Evolutionary conservation across 306 rosid species (phyloP), one percentile per base, ranked within the genome.

Genomic region (Macrotyloma uniflorum): DNA sequence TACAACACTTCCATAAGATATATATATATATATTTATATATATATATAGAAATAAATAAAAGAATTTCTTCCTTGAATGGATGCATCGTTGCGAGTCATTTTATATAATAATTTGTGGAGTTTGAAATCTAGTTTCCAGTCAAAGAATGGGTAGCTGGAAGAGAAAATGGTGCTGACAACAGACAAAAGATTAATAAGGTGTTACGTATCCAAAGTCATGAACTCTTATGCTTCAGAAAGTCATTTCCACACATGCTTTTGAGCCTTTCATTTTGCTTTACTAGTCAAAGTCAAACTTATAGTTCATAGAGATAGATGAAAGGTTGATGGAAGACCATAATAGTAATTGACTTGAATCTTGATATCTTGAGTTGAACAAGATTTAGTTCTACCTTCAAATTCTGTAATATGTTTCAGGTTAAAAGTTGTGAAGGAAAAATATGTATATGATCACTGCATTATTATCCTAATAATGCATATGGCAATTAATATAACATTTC

Each of bases 141-240:
- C 70, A 78, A 69, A 78, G 82, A 40, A 32, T 55, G 70, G 58
- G 3, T 42, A 46, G 70, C 63, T 63, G 72, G 72, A 64, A 47
- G 73, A 63, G 64, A 42, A 75, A 45, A 45, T 47, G 16, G 20
- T 46, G 24, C 20, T 11, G 33, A 18, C 12, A 45, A 62, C 2
- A 9, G 47, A 59, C 42, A 77, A 67, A 4, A 19, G 9, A 20
- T 47, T 57, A 69, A 43, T 26, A 28, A 42, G 28, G 28, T 57
- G 61, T 18, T 36, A 36, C 42, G 26, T 57, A 32, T 67, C 30
- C 6, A 9, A 67, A 67, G 49, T 66, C 59, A 67, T 24, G 23
- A 45, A 55, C 0, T 51, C 53, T 9, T 64, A 20, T 20, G 71
- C 33, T 75, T 49, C 13, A 38, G 14, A 77, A 55, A 67, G 61